Evolutionary conservation across 768 basidiomycete species (phyloP).

Genomic region (Suillus fuscotomentosus): DNA sequence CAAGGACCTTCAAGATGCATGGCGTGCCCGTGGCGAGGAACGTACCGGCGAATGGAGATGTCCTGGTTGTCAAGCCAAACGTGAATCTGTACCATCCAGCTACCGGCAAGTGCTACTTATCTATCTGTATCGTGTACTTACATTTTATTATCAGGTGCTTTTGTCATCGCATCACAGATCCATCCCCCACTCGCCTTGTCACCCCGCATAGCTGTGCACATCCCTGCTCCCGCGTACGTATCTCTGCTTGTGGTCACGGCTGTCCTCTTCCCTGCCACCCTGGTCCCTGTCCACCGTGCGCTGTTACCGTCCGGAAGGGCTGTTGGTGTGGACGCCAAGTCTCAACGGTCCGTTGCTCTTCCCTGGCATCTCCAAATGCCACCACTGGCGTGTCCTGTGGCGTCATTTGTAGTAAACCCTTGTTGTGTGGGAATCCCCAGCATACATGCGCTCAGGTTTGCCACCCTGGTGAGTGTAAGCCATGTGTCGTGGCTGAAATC

Average conservation of each 20-base stretch:
- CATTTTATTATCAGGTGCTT: conserved; percentile 61
- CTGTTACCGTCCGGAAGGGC: conserved; percentile 67
- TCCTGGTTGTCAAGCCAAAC: conserved; percentile 85
- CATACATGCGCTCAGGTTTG: conserved; percentile 71
- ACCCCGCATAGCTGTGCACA: conserved; percentile 79
- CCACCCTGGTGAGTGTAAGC: conserved; percentile 72
- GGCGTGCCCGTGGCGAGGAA: conserved; percentile 67
- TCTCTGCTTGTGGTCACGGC: conserved; percentile 66
- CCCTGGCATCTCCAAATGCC: conserved; percentile 9
- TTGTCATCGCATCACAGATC: conserved; percentile 73
- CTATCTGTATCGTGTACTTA: conserved; percentile 10
- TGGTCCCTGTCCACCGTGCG: conserved; percentile 94
- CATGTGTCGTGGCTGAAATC: conserved; percentile 55
- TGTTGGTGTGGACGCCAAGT: conserved; percentile 78
- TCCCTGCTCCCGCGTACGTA: conserved; percentile 60
- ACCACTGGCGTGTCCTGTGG: conserved; percentile 33
- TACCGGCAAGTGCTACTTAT: conserved; percentile 53
- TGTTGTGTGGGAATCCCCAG: conserved; percentile 62
- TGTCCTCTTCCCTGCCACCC: conserved; percentile 90
- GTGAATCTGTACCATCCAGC: conserved; percentile 60
- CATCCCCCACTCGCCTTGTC: conserved; percentile 63
- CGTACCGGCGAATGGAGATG: conserved; percentile 85
- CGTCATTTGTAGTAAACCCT: conserved; percentile 36
- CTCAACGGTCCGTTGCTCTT: conserved; percentile 59
- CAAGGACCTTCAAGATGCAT: conserved; percentile 70